Evolutionary conservation across 208 protist genomes (phyloP), one percentile per base, ranked within the genome.

Genomic region (Wallacemonas sp.): DNA sequence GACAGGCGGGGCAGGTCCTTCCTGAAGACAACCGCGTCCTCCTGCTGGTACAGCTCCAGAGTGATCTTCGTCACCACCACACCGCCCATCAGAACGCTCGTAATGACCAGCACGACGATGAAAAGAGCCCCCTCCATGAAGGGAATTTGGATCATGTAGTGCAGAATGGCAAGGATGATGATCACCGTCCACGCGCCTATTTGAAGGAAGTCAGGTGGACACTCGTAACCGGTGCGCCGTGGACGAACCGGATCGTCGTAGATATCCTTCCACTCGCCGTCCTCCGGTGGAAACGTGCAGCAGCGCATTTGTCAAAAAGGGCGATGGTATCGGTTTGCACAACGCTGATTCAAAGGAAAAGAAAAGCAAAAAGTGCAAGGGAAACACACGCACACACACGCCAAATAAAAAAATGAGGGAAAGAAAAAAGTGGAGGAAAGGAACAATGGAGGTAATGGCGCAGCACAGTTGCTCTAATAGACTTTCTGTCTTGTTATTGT

Each of bases 211-310:
- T 95, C 90, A 0, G 81, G 76, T 6, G 89, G 90, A 55, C 74
- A 85, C 58, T 91, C 79, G 65, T 87, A 95, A 32, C 86, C 90
- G 12, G 76, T 85, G 39, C 81, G 76, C 17, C 90, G 86, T 6
- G 90, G 90, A n/a, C 84, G 68, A 1, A 95, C 90, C 1, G 86
- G 86, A 54, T 92, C 84, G 32, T 80, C 86, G 55, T 91, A 93
- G 27, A 95, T 75, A 69, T 93, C 86, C 34, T 63, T 68, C 85
- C 86, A 95, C 65, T 88, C 76, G 6, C 87, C 90, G 44, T 88
- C 76, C 33, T 52, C 44, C 48, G 61, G 74, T 33, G 61, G 61
- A 44, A 64, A 32, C 0, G 43, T 56, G 60, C 81, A 87, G 61
- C 66, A 87, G 29, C 67, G 30, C 43, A 75, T 72, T 8, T 26